Evolutionary conservation across 2,329 filamentous ascomycete genomes (phyloP), one percentile per base, ranked within the genome.

Genomic region (Meredithiella fracta): DNA sequence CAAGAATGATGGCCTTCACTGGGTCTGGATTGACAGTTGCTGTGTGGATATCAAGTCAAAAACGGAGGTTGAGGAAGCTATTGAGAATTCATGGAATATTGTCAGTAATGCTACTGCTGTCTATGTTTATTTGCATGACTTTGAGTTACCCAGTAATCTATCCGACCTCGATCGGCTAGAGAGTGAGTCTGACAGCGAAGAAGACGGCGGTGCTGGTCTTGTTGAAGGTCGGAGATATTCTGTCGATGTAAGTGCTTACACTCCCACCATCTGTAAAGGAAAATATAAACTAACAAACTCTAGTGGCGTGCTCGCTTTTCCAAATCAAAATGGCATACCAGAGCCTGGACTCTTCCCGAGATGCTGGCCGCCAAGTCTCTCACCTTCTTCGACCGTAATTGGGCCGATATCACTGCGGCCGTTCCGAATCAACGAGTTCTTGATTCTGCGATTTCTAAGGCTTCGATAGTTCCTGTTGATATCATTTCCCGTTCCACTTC

Each of bases 11-110:
- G 61, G 61, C 1, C 62, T 63, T 37, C 17, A 54, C 1, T 65
- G 62, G 59, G 59, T 62, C 1, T 66, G 65, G 64, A 56, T 63
- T 20, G 64, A 66, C 20, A 64, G 63, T 1, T 65, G 63, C 51
- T 66, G 64, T 44, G 64, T 67, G 49, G 63, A 66, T 58, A 64
- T 64, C 53, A 61, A 60, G 8, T 63, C 57, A 25, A 59, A 56
- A n/a, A 55, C 61, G 3, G 64, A 65, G 56, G 53, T 65, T 23
- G 59, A 61, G n/a, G 62, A 65, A 51, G 61, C 63, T 15, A 62
- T 64, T 56, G 64, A 63, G 54, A 62, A 60, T 47, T 64, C 59
- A 59, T 64, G 62, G 49, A 53, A 25, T 3, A 64, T 64, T 62
- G 65, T 65, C 51, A 25, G 54, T 6, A 56, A 60, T 9, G 58